These are phyloP conservation scores for Termitomyces bulborhizus DNA, from an alignment of 768 basidiomycete genomes.

Conservation along the genomic window DNA sequence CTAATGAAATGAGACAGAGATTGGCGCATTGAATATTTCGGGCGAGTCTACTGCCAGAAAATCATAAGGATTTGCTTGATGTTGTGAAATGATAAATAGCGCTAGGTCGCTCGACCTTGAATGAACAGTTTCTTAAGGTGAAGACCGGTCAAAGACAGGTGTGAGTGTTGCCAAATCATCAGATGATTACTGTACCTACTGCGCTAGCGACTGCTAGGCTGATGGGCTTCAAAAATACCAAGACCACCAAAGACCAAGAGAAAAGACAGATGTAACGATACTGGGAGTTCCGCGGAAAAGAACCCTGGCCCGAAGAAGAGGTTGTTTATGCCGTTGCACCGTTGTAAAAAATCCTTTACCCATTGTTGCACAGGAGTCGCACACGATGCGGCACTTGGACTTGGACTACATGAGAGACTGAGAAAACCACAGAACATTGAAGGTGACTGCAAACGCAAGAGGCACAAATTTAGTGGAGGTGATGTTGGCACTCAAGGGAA, in stretches of 20 bases:
- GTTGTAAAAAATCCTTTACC: neutral
- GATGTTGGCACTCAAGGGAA: neutral
- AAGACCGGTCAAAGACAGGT: neutral
- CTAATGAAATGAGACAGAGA: no score
- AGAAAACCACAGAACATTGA: neutral
- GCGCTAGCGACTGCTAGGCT: neutral
- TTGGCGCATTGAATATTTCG: no score
- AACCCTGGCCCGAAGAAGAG: neutral
- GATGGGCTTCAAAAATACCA: neutral
- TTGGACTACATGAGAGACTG: neutral
- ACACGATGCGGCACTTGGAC: neutral
- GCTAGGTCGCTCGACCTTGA: no score
- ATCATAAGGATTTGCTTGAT: no score
- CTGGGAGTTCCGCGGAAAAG: neutral
- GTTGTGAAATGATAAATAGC: no score
- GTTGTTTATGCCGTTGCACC: neutral
- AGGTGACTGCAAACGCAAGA: neutral
- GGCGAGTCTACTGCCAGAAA: no score
- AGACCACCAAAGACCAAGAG: slow-evolving; percentile 3
- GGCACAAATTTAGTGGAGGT: neutral
- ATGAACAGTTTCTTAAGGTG: neutral
- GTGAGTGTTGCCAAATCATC: neutral
- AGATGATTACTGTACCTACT: neutral
- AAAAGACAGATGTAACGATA: neutral
- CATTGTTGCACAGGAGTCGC: neutral